Evolutionary conservation across 1,284 basidiomycete genomes (phyloP).

Genomic region (Thecaphora thlaspeos): DNA sequence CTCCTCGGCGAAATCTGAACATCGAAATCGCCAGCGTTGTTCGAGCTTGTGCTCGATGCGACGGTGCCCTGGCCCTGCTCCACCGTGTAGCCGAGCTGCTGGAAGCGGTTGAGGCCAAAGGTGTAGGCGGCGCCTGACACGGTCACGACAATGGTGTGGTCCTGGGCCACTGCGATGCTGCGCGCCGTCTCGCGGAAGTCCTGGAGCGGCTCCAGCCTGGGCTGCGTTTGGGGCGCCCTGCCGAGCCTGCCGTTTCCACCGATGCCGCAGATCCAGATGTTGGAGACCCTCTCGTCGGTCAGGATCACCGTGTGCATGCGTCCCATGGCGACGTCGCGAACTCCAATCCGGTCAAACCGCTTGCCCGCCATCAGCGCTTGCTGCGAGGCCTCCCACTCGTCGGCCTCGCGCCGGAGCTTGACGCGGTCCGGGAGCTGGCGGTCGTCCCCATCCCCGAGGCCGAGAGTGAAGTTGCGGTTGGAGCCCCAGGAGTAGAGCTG

Average conservation of each 20-base stretch:
- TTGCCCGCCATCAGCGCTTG: slow-evolving; percentile 25
- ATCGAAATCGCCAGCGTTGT: slow-evolving; percentile 41
- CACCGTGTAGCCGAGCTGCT: slow-evolving; percentile 75
- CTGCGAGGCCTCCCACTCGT: background rate
- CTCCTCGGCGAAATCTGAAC: slow-evolving; percentile 76
- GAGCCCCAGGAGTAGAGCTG: slow-evolving; percentile 88
- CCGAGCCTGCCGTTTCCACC: slow-evolving; percentile 63
- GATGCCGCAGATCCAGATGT: slow-evolving; percentile 54
- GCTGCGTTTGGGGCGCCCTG: slow-evolving; percentile 75
- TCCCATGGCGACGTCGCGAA: slow-evolving; percentile 50
- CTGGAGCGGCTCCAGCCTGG: slow-evolving; percentile 67
- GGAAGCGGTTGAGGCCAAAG: slow-evolving; percentile 81
- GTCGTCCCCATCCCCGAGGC: slow-evolving; percentile 77
- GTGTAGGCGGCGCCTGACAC: slow-evolving; percentile 77
- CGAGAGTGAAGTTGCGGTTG: slow-evolving; percentile 70
- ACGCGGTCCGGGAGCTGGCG: slow-evolving; percentile 78
- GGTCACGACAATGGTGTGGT: slow-evolving; percentile 87
- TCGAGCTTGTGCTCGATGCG: slow-evolving; percentile 27
- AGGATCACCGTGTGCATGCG: slow-evolving; percentile 51
- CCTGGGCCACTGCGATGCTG: slow-evolving; percentile 78
- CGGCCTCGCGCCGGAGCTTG: slow-evolving; percentile 59
- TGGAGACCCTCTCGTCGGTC: slow-evolving; percentile 45
- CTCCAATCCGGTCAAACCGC: slow-evolving; percentile 43
- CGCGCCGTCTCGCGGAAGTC: slow-evolving; percentile 63
- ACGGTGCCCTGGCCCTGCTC: slow-evolving; percentile 62